Percentiles rank a stretch among this genome's conserved stretches.
Conservation (phyloP, 768 basidiomycete genomes). For the Macrolepiota fuliginosa region DNA sequence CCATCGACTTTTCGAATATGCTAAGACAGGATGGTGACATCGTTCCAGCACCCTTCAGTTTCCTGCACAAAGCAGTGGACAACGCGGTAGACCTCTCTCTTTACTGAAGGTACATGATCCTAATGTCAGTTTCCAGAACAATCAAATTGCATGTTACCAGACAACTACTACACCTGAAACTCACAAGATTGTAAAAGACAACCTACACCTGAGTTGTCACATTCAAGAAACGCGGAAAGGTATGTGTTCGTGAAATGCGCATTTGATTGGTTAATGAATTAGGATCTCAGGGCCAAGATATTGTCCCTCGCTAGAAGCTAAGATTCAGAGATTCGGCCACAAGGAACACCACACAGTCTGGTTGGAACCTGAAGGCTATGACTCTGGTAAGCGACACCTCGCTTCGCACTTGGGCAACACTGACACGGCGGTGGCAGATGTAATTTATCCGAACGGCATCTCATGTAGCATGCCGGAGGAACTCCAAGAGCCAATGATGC, state of each 20-base stretch:
- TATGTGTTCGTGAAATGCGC: slow-evolving; percentile 15
- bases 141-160: slow-evolving; percentile 71
- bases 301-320: slow-evolving; percentile 88
- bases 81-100: slow-evolving; percentile 52
- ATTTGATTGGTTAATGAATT: not conserved
- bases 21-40: slow-evolving; percentile 65
- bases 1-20: slow-evolving; percentile 68
- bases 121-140: slow-evolving; percentile 41
- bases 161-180: slow-evolving; percentile 74
- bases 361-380: slow-evolving; percentile 92
- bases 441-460: slow-evolving; percentile 89
- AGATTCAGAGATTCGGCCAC: slow-evolving; percentile 75
- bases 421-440: slow-evolving; percentile 40
- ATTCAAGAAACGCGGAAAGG: slow-evolving; percentile 90
- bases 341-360: slow-evolving; percentile 75
- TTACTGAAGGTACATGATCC: not conserved
- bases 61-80: slow-evolving; percentile 60
- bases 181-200: slow-evolving; percentile 72
- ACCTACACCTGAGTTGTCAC: slow-evolving; percentile 76
- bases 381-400: slow-evolving; percentile 54
- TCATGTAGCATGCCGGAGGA: slow-evolving; percentile 89
- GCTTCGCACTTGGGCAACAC: not conserved
- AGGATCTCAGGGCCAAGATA: slow-evolving; percentile 71
- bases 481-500: slow-evolving; percentile 78
- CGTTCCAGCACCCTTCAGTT: slow-evolving; percentile 73